phyloP scores from a whole-genome alignment of 2,329 filamentous ascomycete genomes.

The Curvularia verruculosa region DNA sequence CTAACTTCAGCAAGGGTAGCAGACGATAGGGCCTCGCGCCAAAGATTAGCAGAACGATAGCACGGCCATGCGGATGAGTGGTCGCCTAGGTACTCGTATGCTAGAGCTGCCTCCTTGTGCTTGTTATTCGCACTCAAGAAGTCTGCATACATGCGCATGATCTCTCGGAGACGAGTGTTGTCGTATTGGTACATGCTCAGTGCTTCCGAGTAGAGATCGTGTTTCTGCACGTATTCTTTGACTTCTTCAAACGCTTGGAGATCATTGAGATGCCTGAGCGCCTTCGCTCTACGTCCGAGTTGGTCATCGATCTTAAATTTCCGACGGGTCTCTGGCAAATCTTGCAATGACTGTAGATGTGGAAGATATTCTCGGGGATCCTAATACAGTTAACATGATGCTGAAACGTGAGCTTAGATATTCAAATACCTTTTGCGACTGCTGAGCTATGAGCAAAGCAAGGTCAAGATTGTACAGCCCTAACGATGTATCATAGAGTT shows the following conservation, averaged over 20 bases:
- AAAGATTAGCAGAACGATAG: constrained; percentile 84
- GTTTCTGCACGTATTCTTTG: constrained; percentile 76
- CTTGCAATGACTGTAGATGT: constrained; percentile 86
- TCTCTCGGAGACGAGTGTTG: constrained; percentile 64
- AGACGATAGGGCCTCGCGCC: constrained; percentile 87
- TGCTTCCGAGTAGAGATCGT: constrained; percentile 78
- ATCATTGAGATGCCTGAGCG: constrained; percentile 75
- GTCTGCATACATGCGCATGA: constrained; percentile 80
- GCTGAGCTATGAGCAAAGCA: constrained; percentile 87
- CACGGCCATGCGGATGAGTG: constrained; percentile 77
- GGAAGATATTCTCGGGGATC: constrained; percentile 95
- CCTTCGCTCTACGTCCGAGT: constrained; percentile 76
- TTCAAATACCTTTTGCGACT: constrained; percentile 74
- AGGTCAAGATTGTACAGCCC: constrained; percentile 92
- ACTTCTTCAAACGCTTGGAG: constrained; percentile 79
- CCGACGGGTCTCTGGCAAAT: constrained; percentile 71
- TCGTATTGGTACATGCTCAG: constrained; percentile 87
- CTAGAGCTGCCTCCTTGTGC: constrained; percentile 85
- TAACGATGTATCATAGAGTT: constrained; percentile 86
- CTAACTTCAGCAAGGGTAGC: constrained; percentile 70
- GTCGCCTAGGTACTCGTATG: constrained; percentile 84
- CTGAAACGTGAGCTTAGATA: background rate
- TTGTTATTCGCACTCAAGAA: constrained; percentile 76
- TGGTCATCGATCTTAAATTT: constrained; percentile 89
- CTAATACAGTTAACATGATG: constrained; percentile 28